Conservation (phyloP, 371 early-diverging fungal genomes). For the Mucor circinelloides region DNA sequence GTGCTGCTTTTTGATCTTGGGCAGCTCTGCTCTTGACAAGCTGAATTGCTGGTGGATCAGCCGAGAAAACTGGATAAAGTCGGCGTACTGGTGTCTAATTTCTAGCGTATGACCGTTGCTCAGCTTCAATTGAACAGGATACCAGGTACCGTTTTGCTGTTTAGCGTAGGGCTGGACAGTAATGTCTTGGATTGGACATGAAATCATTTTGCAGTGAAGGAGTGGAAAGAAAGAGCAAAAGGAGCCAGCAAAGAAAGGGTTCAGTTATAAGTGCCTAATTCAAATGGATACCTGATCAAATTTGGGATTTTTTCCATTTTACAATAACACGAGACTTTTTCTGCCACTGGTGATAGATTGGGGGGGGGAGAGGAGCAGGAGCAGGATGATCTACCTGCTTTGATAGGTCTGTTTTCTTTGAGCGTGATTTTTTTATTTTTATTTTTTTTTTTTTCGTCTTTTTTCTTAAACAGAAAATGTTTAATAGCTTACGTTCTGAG, state of each 20-base stretch:
- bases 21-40: neutral
- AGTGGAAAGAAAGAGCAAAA: neutral
- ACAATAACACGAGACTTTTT: neutral
- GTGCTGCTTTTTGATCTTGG: neutral
- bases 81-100: neutral
- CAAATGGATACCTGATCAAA: neutral
- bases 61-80: constrained; percentile 13
- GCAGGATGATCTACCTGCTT: neutral
- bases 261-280: neutral
- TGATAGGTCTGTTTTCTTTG: neutral
- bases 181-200: neutral
- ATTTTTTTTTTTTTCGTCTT: neutral
- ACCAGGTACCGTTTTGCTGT: constrained; percentile 6
- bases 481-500: constrained; percentile 30
- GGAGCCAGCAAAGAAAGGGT: neutral
- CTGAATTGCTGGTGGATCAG: neutral
- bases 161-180: neutral
- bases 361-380: too few relatives aligned
- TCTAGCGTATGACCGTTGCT: neutral
- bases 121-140: constrained; percentile 4
- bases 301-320: constrained; percentile 3
- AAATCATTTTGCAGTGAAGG: neutral
- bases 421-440: neutral
- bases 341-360: neutral
- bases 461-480: constrained; percentile 16